Evolutionary conservation across 1,284 basidiomycete genomes (phyloP).

Genomic region (Bjerkandera adusta): DNA sequence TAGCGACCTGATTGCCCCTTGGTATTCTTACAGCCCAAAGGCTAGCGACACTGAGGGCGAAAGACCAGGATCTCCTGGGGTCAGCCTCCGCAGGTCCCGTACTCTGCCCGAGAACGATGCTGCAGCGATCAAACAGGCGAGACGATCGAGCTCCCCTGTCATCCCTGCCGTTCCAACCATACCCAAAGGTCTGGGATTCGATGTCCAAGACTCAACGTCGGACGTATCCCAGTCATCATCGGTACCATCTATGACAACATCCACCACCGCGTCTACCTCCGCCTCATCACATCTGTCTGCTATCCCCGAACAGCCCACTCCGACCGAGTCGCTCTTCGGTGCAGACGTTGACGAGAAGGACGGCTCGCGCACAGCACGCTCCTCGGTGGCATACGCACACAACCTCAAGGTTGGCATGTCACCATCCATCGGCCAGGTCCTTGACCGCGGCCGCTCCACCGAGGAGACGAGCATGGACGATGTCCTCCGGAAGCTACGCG

Average conservation of each 20-base stretch:
- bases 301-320: slow-evolving; percentile 22
- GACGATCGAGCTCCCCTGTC: slow-evolving; percentile 28
- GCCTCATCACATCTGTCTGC: slow-evolving; percentile 24
- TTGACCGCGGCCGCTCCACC: slow-evolving; percentile 20
- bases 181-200: slow-evolving; percentile 17
- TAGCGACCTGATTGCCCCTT: slow-evolving; percentile 27
- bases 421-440: slow-evolving; percentile 33
- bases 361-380: slow-evolving; percentile 33
- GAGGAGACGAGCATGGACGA: slow-evolving; percentile 25
- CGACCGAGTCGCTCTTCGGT: slow-evolving; percentile 14
- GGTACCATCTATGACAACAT: slow-evolving; percentile 24
- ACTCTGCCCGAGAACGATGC: slow-evolving; percentile 23
- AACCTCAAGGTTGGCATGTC: slow-evolving; percentile 22
- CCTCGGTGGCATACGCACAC: slow-evolving; percentile 22
- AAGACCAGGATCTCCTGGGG: slow-evolving; percentile 6
- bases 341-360: no score
- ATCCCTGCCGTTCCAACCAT: slow-evolving; percentile 17
- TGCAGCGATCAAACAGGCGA: slow-evolving; percentile 16
- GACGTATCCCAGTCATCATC: slow-evolving; percentile 19
- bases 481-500: slow-evolving; percentile 24
- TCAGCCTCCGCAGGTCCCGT: slow-evolving; percentile 21
- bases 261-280: slow-evolving; percentile 17
- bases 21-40: slow-evolving; percentile 11
- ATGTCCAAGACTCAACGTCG: slow-evolving; percentile 16
- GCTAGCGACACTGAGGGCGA: slow-evolving; percentile 2